phyloP scores from a whole-genome alignment of 169 alveolate genomes.

The Plasmodium relictum region DNA sequence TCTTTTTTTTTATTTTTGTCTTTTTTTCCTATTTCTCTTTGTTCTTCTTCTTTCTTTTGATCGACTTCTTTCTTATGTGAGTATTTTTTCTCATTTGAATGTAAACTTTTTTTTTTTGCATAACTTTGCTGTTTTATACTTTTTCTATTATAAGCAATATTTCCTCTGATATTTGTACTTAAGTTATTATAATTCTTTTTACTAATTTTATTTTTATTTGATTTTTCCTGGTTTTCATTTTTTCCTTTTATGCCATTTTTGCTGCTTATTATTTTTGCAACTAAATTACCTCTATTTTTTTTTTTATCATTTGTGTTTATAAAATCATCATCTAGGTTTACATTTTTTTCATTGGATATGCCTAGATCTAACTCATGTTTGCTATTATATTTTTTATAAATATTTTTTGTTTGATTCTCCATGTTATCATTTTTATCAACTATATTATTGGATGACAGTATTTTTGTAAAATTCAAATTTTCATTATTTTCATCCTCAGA shows the following conservation, averaged over 20 bases:
- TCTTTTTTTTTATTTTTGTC: not conserved
- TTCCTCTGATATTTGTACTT: not conserved
- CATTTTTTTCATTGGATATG: constrained; percentile 4
- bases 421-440: constrained; percentile 11
- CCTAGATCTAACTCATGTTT: constrained; percentile 16
- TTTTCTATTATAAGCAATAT: not conserved
- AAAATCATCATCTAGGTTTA: not conserved
- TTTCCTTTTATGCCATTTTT: not conserved
- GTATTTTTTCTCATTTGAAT: not conserved
- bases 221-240: constrained; percentile 8
- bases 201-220: not conserved
- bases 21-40: not conserved
- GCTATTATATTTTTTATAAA: constrained; percentile 26
- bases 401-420: not conserved
- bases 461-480: constrained; percentile 14
- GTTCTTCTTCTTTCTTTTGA: not conserved
- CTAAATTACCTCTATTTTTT: not conserved
- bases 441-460: not conserved
- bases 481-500: constrained; percentile 43
- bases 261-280: not conserved
- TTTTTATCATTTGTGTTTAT: constrained; percentile 23
- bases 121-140: not conserved
- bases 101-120: not conserved
- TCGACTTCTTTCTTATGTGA: not conserved
- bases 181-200: not conserved